A percentile compares a stretch with the other conserved stretches of the same genome.
These are phyloP conservation scores for Penicillium longicatenatum DNA, from an alignment of 495 filamentous ascomycete species.

Conservation along the genomic window DNA sequence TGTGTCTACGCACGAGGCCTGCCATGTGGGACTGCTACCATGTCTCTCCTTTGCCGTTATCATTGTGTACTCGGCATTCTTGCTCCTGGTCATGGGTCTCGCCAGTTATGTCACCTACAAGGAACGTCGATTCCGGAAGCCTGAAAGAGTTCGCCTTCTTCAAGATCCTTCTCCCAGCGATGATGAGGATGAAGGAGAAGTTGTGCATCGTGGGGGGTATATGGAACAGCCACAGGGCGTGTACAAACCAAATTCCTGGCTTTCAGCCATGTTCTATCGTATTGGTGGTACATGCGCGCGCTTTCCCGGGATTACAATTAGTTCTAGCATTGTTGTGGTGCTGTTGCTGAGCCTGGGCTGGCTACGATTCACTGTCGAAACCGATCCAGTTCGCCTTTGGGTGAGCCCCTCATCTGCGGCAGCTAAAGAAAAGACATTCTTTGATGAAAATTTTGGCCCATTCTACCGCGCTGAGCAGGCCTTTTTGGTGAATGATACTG, in stretches of 20 bases:
- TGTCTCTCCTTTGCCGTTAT: constrained; percentile 93
- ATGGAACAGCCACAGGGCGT: constrained; percentile 65
- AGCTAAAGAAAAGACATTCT: constrained; percentile 90
- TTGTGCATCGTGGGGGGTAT: constrained; percentile 70
- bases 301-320: constrained; percentile 83
- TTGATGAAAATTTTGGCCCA: constrained; percentile 91
- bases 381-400: constrained; percentile 88
- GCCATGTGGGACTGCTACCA: constrained; percentile 81
- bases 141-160: constrained; percentile 79
- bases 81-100: constrained; percentile 66
- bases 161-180: constrained; percentile 83
- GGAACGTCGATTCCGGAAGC: constrained; percentile 69
- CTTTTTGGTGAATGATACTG: constrained; percentile 84
- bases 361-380: constrained; percentile 83
- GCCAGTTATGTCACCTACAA: constrained; percentile 74
- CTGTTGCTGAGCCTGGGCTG: constrained; percentile 79
- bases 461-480: constrained; percentile 94
- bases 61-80: constrained; percentile 75
- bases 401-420: constrained; percentile 90
- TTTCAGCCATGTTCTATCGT: constrained; percentile 77
- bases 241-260: constrained; percentile 76
- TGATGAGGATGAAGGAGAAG: constrained; percentile 80
- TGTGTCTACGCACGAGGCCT: constrained; percentile 64
- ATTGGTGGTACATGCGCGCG: constrained; percentile 80
- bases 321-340: constrained; percentile 67